phyloP scores from a whole-genome alignment of 306 rosid species.

The Potentilla sterilis region DNA sequence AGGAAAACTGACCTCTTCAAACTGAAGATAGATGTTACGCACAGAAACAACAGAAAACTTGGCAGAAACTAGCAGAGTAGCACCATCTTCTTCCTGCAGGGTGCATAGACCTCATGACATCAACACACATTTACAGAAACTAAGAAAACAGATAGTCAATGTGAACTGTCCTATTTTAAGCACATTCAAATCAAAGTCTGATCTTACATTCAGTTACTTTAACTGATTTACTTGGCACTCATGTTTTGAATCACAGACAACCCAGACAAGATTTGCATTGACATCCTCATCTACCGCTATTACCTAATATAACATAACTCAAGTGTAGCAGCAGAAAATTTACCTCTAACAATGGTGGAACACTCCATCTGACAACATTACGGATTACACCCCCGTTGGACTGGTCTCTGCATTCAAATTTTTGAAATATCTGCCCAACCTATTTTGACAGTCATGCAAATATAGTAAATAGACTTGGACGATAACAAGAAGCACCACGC shows the following conservation, averaged over 20 bases:
- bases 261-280: background rate
- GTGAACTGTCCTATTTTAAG: background rate
- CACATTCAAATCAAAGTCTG: background rate
- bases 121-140: background rate
- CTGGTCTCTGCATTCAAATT: slow-evolving; percentile 71
- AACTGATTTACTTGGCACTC: background rate
- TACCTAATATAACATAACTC: background rate
- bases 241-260: background rate
- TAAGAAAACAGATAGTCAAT: background rate
- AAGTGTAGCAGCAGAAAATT: slow-evolving; percentile 13
- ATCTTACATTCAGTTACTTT: background rate
- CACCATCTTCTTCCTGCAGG: slow-evolving; percentile 88
- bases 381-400: slow-evolving; percentile 59
- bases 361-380: slow-evolving; percentile 88
- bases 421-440: slow-evolving; percentile 94
- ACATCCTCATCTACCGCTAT: background rate
- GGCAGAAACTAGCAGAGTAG: slow-evolving; percentile 84
- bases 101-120: slow-evolving; percentile 22
- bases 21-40: slow-evolving; percentile 82
- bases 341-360: slow-evolving; percentile 82
- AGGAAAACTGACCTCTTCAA: slow-evolving; percentile 69
- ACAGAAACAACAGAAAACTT: slow-evolving; percentile 63
- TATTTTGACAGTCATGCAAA: slow-evolving; percentile 30
- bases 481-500: background rate
- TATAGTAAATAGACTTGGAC: slow-evolving; percentile 7